phyloP scores from a whole-genome alignment of 129 eudicot genomes.

The Flaveria robusta region DNA sequence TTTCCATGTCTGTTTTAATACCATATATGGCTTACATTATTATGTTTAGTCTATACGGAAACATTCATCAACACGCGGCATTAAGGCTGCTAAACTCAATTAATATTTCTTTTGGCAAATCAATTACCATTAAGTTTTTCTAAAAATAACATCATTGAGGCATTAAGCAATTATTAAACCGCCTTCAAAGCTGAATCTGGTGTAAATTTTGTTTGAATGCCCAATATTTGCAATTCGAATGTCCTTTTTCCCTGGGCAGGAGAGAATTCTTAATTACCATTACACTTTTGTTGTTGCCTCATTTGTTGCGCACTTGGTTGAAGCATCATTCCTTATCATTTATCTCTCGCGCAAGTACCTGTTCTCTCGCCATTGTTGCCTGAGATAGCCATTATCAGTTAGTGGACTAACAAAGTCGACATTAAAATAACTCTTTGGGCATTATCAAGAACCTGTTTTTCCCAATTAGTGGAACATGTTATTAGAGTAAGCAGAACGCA shows the following conservation, averaged over 20 bases:
- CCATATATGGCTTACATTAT: background rate
- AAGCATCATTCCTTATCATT: conserved; percentile 12
- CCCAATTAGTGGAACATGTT: conserved; percentile 49
- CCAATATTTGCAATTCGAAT: background rate
- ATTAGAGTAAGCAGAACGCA: conserved; percentile 41
- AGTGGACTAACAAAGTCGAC: background rate
- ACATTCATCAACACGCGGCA: conserved; percentile 1
- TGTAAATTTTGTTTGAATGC: background rate
- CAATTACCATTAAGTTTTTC: background rate
- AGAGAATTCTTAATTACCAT: background rate
- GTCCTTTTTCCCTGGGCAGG: background rate
- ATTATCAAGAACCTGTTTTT: conserved; percentile 50
- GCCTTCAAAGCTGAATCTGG: background rate
- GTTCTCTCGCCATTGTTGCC: conserved; percentile 48
- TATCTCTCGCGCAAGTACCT: conserved; percentile 21
- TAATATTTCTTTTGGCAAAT: background rate
- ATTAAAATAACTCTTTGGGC: background rate
- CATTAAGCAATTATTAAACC: background rate
- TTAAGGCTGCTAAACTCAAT: background rate
- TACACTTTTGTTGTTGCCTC: background rate
- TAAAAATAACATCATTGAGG: background rate
- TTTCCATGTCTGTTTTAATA: background rate
- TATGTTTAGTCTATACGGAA: background rate
- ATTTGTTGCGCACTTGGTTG: background rate
- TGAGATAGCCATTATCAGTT: conserved; percentile 19